Base-by-base conservation (phyloP, 108 stramenopile species). In the Seminavis robusta region DNA sequence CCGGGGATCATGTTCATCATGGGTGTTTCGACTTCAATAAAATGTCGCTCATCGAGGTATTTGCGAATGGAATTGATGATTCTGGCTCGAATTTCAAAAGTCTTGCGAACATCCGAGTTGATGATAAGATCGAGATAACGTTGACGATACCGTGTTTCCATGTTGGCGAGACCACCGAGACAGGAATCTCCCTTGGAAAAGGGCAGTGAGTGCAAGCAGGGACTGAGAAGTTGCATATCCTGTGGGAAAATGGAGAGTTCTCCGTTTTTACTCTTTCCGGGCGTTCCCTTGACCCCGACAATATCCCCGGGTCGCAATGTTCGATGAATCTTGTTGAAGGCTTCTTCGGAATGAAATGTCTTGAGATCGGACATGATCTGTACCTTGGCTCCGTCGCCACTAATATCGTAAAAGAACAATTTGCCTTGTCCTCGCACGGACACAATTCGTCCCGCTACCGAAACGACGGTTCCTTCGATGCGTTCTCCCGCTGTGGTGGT, bases 1-100 rank as follows among this genome's bases (percentile, higher is more conserved):
- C 98, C 98, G 7, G 98, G 92, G 48, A 97, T 92, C 93, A 97
- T 95, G 93, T 98, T 97, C 92, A 99, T 97, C 93, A 96, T 96
- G 59, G 98, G 98, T 19, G 98, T 99, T 69, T 99, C 98, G 33
- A 99, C 99, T 79, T 99, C 99, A 45, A 98, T 74, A 76, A 97
- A 98, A 71, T 90, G 86, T 40, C 96, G 79, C 32, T 81, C 83
- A 61, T 99, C 93, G 33, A 99, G 70, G 79, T 92, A 99, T 40
- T 77, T 76, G 52, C 99, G 93, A 44, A 99, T 79, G 63, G 81
- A 74, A 54, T 92, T 92, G 65, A 99, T 94, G 62, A 98, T 80
- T 57, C 86, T 72, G 17, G 96, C 76, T 0, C 99, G 92, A 29
- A 89, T 86, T 25, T 66, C 59, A 59, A 99, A 99, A 11, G 87